Evolutionary conservation across 805 yeast genomes (phyloP).

Genomic region (Candida silvicultrix): DNA sequence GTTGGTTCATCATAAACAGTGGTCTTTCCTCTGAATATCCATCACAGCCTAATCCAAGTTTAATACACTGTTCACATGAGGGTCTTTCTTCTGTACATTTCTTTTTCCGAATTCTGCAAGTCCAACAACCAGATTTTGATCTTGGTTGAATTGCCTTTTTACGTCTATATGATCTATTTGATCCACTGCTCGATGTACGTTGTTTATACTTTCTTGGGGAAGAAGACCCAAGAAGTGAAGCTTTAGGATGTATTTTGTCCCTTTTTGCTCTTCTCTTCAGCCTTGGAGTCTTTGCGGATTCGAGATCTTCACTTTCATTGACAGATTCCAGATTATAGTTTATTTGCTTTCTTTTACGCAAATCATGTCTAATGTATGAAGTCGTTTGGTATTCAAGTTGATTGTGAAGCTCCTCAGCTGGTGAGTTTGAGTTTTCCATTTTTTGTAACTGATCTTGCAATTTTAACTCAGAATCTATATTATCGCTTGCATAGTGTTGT

Average conservation of each 20-base stretch:
- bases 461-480: background rate
- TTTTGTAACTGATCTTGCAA: background rate
- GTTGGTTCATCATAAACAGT: slow-evolving; percentile 40
- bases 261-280: background rate
- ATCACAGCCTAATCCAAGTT: slow-evolving; percentile 53
- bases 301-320: no score
- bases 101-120: slow-evolving; percentile 67
- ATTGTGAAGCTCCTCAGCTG: no score
- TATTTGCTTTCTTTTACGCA: background rate
- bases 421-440: background rate
- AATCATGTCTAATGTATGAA: background rate
- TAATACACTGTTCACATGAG: slow-evolving; percentile 47
- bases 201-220: background rate
- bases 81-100: slow-evolving; percentile 67
- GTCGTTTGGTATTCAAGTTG: no score
- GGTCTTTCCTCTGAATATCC: slow-evolving; percentile 48
- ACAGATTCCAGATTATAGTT: background rate
- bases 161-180: background rate
- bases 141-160: slow-evolving; percentile 24
- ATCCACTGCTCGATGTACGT: background rate
- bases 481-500: background rate
- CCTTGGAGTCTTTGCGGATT: background rate
- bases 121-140: slow-evolving; percentile 70
- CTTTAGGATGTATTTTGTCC: background rate
- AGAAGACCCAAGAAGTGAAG: background rate